Base-by-base conservation (phyloP, 2,329 filamentous ascomycete genomes). In the Diaporthe citrichinensis region DNA sequence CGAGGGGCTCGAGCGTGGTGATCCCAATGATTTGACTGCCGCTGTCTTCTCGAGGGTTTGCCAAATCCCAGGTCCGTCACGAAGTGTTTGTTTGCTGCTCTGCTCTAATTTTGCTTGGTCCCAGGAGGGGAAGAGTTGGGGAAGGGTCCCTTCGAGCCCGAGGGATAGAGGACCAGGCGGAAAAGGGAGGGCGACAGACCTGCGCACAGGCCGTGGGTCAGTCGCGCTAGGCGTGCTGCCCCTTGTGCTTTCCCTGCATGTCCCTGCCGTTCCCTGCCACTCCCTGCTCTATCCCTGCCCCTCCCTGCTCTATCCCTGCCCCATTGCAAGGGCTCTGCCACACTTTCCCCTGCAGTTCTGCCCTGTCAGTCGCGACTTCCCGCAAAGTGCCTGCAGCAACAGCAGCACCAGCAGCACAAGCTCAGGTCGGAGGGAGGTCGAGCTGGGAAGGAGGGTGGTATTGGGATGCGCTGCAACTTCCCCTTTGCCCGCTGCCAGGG, bases 351-450 rank as follows among this genome's bases (percentile, higher is more conserved):
- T 65, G 53, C 68, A 46, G 53, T 20, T 39, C 5, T 39, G 41
- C 71, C 71, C 31, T 73, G 71, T 73, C 58, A 65, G 25, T 73
- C 39, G 49, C 20, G 31, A 62, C 71, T 65, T 55, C 49, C 71
- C 58, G 58, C 53, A 57, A 72, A 73, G 71, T 65, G 71, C 36
- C 25, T 73, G 71, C 71, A 73, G 59, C 34, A 49, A 12, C 23
- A 62, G 59, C 44, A 39, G 31, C 44, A n/a, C n/a, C 23, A 62
- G 59, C 44, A 68, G 31, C 44, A 39, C 62, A 68, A 31, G 62
- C 44, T 53, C 46, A 39, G 31, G 36, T 3, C 44, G 4, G 25
- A 17, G 8, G 8, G 41, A 51, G 49, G 28, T 51, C 62, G 23
- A 39, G 46, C 34, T 39, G 65, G 65, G 34, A 69, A 39, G 65